A percentile compares a stretch with the other conserved stretches of the same genome.
Conservation (phyloP, 192 early-diverging fungal species). For the Backusella macrospora region DNA sequence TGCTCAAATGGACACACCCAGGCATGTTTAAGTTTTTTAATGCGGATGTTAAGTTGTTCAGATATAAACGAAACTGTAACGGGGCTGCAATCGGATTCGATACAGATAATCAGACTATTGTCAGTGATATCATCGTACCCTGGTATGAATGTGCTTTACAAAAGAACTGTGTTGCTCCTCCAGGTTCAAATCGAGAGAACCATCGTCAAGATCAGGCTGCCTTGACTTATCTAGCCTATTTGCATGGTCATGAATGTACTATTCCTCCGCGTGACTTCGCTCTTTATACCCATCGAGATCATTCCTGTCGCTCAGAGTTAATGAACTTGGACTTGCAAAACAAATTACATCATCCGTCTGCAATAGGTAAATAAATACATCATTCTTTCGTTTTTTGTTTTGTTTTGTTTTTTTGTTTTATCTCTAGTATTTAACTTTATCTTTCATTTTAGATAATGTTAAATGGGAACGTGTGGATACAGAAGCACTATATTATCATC, state of each 20-base stretch:
- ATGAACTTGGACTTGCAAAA: conserved; percentile 25
- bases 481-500: conserved; percentile 30
- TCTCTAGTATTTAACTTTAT: no score
- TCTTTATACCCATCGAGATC: conserved; percentile 52
- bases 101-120: conserved; percentile 38
- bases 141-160: conserved; percentile 50
- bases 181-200: conserved; percentile 49
- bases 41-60: conserved; percentile 39
- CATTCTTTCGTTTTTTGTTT: not conserved
- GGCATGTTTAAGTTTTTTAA: conserved; percentile 51
- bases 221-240: conserved; percentile 52
- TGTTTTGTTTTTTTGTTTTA: no score
- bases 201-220: conserved; percentile 62
- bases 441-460: conserved; percentile 20
- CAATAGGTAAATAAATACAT: conserved; percentile 30
- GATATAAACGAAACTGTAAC: conserved; percentile 50
- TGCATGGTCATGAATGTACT: conserved; percentile 35
- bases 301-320: conserved; percentile 44
- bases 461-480: conserved; percentile 35
- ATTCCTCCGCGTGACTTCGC: conserved; percentile 43
- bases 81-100: conserved; percentile 55
- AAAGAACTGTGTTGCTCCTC: conserved; percentile 56
- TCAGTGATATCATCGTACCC: conserved; percentile 43
- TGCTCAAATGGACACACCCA: conserved; percentile 49
- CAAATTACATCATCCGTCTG: conserved; percentile 31